Evolutionary conservation across 768 basidiomycete genomes (phyloP), one percentile per base, ranked within the genome.

Genomic region (Megacollybia marginata): DNA sequence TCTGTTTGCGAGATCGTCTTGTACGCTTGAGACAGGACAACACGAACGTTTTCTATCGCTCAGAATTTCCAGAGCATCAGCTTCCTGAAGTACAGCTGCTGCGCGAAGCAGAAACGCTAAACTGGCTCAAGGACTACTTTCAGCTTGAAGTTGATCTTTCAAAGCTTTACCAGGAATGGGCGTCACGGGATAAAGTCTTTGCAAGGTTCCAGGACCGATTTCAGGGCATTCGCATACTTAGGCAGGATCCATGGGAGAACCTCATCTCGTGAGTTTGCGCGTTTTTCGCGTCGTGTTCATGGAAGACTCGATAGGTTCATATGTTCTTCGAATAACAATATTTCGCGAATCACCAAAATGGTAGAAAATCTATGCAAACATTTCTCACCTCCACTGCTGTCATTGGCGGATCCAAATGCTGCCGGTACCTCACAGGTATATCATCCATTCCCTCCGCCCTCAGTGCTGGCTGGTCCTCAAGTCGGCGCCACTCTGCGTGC

Each of bases 251-350:
- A 55, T 98, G 92, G 85, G 95, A 98, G 68, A 94, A 89, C 58
- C 76, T 98, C 28, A 69, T 97, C 42, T 92, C 91, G 93, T 96
- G 65, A 58, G 89, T 80, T 42, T 33, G 46, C 33, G 18, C 33
- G 16, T 19, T 35, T 44, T 23, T 18, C 16, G 35, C 15, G 33
- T 44, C 18, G 28, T 5, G 8, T 33, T 35, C 23, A 12, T 36
- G 18, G 19, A 40, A 48, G 34, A 49, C 20, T 44, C 48, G 34
- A 31, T 42, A 95, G 94, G 9, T 99, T 98, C 69, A 96, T 99
- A 55, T 98, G 95, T 62, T 96, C 93, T 2, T 90, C 92, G 2
- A 97, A 97, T 60, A 98, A 98, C 64, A 93, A 98, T 58, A 98
- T 99, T 46, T 68, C 81, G 5, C 88, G 96, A 6, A 99, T 99